Evolutionary conservation across 257 asterid genomes (phyloP), one percentile per base, ranked within the genome.

Genomic region (Fraxinus pennsylvanica): DNA sequence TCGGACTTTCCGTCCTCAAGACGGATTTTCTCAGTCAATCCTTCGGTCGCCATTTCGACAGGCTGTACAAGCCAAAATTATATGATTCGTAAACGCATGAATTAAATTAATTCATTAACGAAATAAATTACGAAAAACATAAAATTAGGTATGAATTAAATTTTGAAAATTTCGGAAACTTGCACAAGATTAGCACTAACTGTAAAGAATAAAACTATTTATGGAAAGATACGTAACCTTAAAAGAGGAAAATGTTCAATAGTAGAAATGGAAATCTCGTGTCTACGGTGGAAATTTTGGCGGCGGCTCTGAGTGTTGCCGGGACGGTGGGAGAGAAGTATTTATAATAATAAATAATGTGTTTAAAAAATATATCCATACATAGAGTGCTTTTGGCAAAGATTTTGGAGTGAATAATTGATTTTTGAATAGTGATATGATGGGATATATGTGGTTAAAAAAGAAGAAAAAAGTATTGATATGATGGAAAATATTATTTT

Each of bases 1-100:
- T 81, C 80, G 65, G 88, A 77, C 39, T 80, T 83, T 72, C 85
- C 93, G 78, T 78, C 89, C 66, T 73, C 89, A 74, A 25, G 66
- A 36, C 45, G 71, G 17, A 73, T 72, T 73, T 70, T 45, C 32
- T 75, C 41, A 19, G 19, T 21, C 21, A 38, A 35, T 61, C 9
- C 43, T 6, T 13, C 32, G 15, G 74, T 71, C 57, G 15, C 57
- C 74, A 71, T 71, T 19, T 39, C 57, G 15, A 38, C 74, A 30
- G 19, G 35, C 41, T 57, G 41, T 33, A 38, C 0, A 57, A 21
- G 43, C 68, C 8, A 54, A 69, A 27, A 3, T 3, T 10, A 76
- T 19, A 8, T 7, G 41, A 9, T 19, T 41, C n/a, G 12, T 61
- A 25, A 1, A 9, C 68, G 0, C 3, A 9, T 25, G 32, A 43